phyloP scores from a whole-genome alignment of 164 flowering plant genomes.

The Chimonanthus praecox region DNA sequence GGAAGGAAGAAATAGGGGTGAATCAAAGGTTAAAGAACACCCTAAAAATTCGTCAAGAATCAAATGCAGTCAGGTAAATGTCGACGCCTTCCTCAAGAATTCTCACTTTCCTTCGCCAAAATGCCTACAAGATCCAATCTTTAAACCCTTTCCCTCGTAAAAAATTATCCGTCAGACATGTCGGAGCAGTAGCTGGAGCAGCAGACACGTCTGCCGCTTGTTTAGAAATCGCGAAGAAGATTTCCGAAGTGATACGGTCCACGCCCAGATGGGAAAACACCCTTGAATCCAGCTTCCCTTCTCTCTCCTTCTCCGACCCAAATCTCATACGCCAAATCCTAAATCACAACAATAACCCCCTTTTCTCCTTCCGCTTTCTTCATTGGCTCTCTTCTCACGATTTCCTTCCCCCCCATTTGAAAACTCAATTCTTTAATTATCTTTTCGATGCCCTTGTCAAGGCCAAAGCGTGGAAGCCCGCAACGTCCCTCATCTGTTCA shows the following conservation, averaged over 20 bases:
- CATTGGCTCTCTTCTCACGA: conserved; percentile 36
- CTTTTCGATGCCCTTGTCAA: conserved; percentile 46
- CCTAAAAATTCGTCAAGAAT: too few relatives aligned
- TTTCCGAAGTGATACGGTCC: conserved; percentile 31
- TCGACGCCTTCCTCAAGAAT: too few relatives aligned
- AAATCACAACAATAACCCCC: conserved; percentile 31
- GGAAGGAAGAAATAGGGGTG: too few relatives aligned
- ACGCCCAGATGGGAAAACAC: conserved; percentile 51
- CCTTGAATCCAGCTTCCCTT: conserved; percentile 38
- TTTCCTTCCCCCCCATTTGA: conserved; percentile 21
- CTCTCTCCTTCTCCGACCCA: conserved; percentile 38
- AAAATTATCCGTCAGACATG: neutral
- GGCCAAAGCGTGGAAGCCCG: conserved; percentile 39
- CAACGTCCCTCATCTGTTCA: conserved; percentile 29
- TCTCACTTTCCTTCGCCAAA: neutral
- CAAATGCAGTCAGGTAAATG: too few relatives aligned
- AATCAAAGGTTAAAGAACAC: too few relatives aligned
- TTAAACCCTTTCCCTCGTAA: neutral
- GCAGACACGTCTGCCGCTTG: neutral
- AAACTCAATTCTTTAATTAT: neutral
- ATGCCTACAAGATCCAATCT: neutral
- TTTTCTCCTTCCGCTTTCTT: conserved; percentile 39
- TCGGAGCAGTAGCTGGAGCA: neutral
- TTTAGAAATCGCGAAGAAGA: conserved; percentile 31
- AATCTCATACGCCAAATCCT: conserved; percentile 27